phyloP scores from a whole-genome alignment of 768 basidiomycete genomes.

The Boletus rubroflammeus region DNA sequence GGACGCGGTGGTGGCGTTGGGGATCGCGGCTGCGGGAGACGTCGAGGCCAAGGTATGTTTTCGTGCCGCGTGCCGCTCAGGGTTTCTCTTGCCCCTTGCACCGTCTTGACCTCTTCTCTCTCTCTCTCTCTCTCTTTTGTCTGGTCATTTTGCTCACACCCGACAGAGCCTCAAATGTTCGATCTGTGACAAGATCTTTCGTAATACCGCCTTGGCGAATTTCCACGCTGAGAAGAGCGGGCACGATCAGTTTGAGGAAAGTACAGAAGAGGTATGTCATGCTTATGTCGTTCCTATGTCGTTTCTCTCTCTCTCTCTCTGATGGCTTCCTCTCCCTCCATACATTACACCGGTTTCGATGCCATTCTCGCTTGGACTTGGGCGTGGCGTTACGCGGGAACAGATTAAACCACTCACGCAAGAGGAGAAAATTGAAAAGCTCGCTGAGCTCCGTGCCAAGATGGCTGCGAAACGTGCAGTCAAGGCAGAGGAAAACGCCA shows the following conservation, averaged over 20 bases:
- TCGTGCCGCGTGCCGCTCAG: no score
- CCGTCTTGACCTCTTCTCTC: no score
- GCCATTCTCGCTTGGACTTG: neutral
- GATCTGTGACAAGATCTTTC: slow-evolving; percentile 82
- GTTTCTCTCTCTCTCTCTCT: neutral
- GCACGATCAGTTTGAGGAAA: slow-evolving; percentile 95
- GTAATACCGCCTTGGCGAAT: slow-evolving; percentile 81
- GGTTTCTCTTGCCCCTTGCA: neutral
- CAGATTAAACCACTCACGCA: slow-evolving; percentile 94
- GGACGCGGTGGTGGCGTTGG: slow-evolving; percentile 60
- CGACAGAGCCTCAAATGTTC: slow-evolving; percentile 74
- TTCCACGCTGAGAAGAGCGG: slow-evolving; percentile 95
- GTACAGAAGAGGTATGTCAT: slow-evolving; percentile 75
- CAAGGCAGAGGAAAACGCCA: slow-evolving; percentile 70
- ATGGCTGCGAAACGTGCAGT: slow-evolving; percentile 75
- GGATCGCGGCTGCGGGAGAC: slow-evolving; percentile 33
- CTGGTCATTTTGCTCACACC: neutral
- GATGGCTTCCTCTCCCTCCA: neutral
- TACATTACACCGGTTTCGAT: neutral
- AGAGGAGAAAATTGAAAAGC: slow-evolving; percentile 82
- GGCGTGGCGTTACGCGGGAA: neutral
- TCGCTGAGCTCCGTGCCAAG: slow-evolving; percentile 74
- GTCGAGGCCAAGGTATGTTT: slow-evolving; percentile 62
- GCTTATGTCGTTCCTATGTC: no score
- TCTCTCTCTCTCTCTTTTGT: no score